Percentiles rank a stretch among this genome's conserved stretches.
Conservation (phyloP, 129 eudicot genomes). For the Deinandra increscens region DNA sequence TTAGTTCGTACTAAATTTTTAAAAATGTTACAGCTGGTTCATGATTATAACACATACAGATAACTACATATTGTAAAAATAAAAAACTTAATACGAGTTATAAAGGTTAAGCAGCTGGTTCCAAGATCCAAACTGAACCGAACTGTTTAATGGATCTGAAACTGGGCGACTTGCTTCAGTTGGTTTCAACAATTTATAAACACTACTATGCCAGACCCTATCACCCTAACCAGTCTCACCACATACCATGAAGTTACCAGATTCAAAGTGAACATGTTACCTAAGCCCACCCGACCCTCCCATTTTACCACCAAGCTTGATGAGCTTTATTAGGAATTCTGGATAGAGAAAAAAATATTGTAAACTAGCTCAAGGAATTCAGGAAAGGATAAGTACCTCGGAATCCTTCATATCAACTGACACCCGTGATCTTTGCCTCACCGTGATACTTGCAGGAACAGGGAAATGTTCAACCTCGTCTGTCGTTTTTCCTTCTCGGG, state of each 20-base stretch:
- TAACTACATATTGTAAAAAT: too few relatives aligned
- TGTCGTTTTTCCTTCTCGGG: conserved; percentile 78
- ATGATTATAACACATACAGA: too few relatives aligned
- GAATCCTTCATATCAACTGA: conserved; percentile 63
- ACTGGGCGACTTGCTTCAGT: too few relatives aligned
- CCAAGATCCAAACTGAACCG: too few relatives aligned
- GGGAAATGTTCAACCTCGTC: conserved; percentile 88
- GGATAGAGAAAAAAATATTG: not conserved
- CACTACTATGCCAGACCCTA: not conserved
- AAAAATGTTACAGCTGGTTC: too few relatives aligned
- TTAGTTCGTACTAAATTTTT: too few relatives aligned
- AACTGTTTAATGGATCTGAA: too few relatives aligned
- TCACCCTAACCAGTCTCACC: not conserved
- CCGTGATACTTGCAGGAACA: conserved; percentile 69
- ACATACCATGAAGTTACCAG: not conserved
- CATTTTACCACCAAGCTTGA: not conserved
- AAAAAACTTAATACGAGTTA: too few relatives aligned
- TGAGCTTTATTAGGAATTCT: not conserved
- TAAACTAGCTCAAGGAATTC: not conserved
- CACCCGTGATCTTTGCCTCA: conserved; percentile 56
- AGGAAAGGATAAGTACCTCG: conserved; percentile 36
- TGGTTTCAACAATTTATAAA: too few relatives aligned
- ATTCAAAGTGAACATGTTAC: not conserved
- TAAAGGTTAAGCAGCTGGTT: too few relatives aligned
- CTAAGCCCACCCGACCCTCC: not conserved